Base-by-base conservation (phyloP, 1,284 basidiomycete genomes). In the Limonomyces culmigenus region DNA sequence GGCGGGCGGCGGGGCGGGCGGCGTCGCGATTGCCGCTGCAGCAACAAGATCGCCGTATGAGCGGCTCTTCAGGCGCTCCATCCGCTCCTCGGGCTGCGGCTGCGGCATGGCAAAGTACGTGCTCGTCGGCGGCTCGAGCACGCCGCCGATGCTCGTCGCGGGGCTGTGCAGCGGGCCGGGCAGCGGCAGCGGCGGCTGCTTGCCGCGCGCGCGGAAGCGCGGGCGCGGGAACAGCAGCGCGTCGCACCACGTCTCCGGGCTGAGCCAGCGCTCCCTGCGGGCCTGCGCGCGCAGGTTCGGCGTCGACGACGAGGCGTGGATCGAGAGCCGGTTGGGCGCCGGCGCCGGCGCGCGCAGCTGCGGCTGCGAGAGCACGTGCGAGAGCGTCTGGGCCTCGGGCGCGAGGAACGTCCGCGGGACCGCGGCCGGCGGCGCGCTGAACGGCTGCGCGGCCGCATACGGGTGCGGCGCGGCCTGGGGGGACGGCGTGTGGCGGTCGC, bases 161-260 rank as follows among this genome's bases (percentile, higher is more conserved):
- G 73, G 67, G 42, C 66, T 68, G 32, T 68, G 60, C 18, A 67
- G 60, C 20, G 60, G 48, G 5, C 43, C 25, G 17, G 23, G 39
- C 38, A 30, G 45, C 45, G 10, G 40, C 47, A 20, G 56, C 56
- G 5, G 48, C 47, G 18, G 21, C 10, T 5, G 21, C 27, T 17
- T n/a, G n/a, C 48, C 40, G 17, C 51, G 51, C 39, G 73, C 42
- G 45, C 65, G 69, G 44, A 84, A 67, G 34, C 77, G 62, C 4
- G 79, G 80, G 0, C 76, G 65, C 3, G 79, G 80, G 38, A 83
- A 73, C 29, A 84, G 52, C 3, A 84, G 44, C 2, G 78, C 79
- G 44, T 81, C 77, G 51, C 80, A 84, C 76, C 79, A 80, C 8
- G 74, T 73, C 53, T 83, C 76, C 0, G 77, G 67, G 2, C 71